phyloP scores from a whole-genome alignment of 2,329 filamentous ascomycete genomes.

The Fusarium sp. region DNA sequence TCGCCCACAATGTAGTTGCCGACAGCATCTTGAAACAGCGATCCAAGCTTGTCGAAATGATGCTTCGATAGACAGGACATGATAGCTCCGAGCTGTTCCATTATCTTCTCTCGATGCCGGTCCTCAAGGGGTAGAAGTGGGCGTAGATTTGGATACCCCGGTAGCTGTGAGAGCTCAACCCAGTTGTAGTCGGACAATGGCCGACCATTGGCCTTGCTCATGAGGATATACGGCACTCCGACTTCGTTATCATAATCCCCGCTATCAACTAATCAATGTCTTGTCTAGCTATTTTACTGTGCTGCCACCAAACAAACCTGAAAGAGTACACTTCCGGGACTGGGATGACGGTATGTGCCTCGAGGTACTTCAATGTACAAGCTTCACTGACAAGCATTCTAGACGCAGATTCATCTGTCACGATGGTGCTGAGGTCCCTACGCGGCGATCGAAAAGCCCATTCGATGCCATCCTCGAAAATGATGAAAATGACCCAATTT shows the following conservation, averaged over 20 bases:
- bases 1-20: slow-evolving; percentile 28
- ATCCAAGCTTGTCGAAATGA: slow-evolving; percentile 38
- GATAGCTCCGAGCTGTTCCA: slow-evolving; percentile 33
- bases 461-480: slow-evolving; percentile 35
- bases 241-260: slow-evolving; percentile 29
- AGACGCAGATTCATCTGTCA: slow-evolving; percentile 20
- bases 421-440: neutral
- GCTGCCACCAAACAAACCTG: slow-evolving; percentile 21
- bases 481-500: slow-evolving; percentile 37
- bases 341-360: slow-evolving; percentile 21
- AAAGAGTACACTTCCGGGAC: slow-evolving; percentile 37
- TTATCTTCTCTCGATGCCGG: slow-evolving; percentile 21
- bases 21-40: slow-evolving; percentile 27
- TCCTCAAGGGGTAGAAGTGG: slow-evolving; percentile 28
- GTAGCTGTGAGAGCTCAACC: slow-evolving; percentile 4
- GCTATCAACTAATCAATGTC: slow-evolving; percentile 9
- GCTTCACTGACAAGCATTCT: slow-evolving; percentile 38
- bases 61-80: slow-evolving; percentile 21
- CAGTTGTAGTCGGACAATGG: slow-evolving; percentile 34
- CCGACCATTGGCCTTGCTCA: slow-evolving; percentile 35
- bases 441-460: slow-evolving; percentile 36
- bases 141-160: slow-evolving; percentile 2
- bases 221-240: slow-evolving; percentile 40
- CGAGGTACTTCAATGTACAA: slow-evolving; percentile 31
- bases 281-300: no score